Base-by-base conservation (phyloP, 1,284 basidiomycete species). In the Cutaneotrichosporon mucoides region DNA sequence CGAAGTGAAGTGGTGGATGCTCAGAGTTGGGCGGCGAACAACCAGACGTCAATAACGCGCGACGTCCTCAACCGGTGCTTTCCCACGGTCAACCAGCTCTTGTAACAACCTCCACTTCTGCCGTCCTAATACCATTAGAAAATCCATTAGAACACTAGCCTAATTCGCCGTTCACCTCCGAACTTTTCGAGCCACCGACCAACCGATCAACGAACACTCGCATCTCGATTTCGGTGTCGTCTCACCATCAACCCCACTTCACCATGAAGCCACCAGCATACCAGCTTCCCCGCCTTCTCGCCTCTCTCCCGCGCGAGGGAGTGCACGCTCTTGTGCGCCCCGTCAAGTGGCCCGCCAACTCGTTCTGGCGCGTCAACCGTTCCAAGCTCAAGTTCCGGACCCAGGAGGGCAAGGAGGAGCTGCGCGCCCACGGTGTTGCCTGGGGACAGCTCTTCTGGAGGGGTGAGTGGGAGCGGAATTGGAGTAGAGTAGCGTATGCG, bases 401-500 rank as follows among this genome's bases (percentile, higher is more conserved):
- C 6, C 53, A 55, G 36, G 46, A 35, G 38, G 52, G 41, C 13
- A 53, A 53, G 13, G 62, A 55, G 9, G 56, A 62, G 16, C 42
- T 69, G 11, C 62, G 56, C 43, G 67, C 60, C 2, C 52, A 49
- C 38, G 72, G 70, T 10, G 66, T 68, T 45, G 70, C 64, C 1
- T 73, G 70, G 70, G 72, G 66, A 34, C 61, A 69, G 57, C 56
- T 67, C 34, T 71, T 73, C 62, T 65, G 63, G 63, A 65, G 67
- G 57, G 70, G 72, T 73, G 50, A 57, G 68, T 67, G 5, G 13
- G 12, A 36, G 34, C 46, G 46, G 24, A 2, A 24, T 24, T 3
- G 24, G 3, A 2, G 24, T 2, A 24, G 2, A 3, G 24, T 24
- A 24, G 24, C 24, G 3, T 24, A 3, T 24, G 24, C 24, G 24